Base-by-base conservation (phyloP, 768 basidiomycete genomes). In the Crepidotus variabilis region DNA sequence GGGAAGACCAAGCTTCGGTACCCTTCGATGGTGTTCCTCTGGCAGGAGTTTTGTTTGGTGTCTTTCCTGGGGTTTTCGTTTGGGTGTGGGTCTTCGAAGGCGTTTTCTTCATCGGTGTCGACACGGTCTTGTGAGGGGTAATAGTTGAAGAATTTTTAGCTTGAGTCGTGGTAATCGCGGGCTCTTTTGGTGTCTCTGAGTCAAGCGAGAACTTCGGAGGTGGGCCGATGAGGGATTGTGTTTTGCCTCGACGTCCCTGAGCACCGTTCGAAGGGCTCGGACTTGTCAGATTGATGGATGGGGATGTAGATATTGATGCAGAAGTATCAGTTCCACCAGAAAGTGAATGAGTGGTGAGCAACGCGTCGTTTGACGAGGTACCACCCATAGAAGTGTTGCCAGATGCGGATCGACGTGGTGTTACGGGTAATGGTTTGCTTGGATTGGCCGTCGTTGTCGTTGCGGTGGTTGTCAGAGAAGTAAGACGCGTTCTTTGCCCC, bases 221-320 rank as follows among this genome's bases (percentile, higher is more conserved):
- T 39, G 58, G 43, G 23, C 36, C 46, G 11, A 45, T 33, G 34
- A 57, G 16, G 34, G 45, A 51, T 57, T 45, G 34, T 35, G 54
- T 52, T 34, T 59, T 59, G 9, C 18, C 23, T 28, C 22, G 21
- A 32, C 14, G 43, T 32, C 13, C 46, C 24, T 43, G 52, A 14
- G 24, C 46, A 46, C 2, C 36, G 33, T 60, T 66, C 71, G 46
- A 61, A 18, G 78, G 75, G 59, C 69, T 75, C 1, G 78, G 75
- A 8, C 74, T 72, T 3, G 76, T 73, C 14, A 77, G 59, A 55
- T 69, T 74, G 20, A 74, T 72, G 10, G 74, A 65, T 22, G 73
- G 75, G 10, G 75, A 72, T 36, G 60, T 39, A 24, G 61, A 56
- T 9, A 54, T 55, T 0, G 63, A 63, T n/a, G 63, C 43, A 2